These are phyloP conservation scores for Discostella stelligera DNA, from an alignment of 352 stramenopile species.

Conservation along the genomic window DNA sequence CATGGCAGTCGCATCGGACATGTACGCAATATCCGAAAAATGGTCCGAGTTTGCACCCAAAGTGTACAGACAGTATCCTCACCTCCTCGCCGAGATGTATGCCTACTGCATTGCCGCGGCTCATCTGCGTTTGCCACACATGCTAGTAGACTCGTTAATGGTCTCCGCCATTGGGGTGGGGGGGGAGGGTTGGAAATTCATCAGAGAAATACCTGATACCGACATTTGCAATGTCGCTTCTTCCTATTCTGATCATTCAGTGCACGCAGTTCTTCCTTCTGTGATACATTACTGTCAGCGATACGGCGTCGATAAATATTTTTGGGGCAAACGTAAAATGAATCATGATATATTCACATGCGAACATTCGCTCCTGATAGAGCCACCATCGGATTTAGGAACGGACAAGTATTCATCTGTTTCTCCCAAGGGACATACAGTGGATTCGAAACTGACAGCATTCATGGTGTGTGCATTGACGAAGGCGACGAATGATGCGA, in stretches of 20 bases:
- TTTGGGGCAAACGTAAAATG: constrained; percentile 66
- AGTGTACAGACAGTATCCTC: constrained; percentile 68
- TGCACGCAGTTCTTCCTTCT: constrained; percentile 39
- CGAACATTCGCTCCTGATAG: constrained; percentile 54
- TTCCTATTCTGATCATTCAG: constrained; percentile 19
- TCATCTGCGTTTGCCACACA: constrained; percentile 60
- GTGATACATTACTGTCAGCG: constrained; percentile 70
- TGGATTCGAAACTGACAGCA: constrained; percentile 32
- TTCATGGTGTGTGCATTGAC: constrained; percentile 66
- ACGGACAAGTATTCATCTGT: constrained; percentile 50
- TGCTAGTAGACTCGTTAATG: constrained; percentile 66
- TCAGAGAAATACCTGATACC: constrained; percentile 45
- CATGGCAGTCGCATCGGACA: constrained; percentile 62
- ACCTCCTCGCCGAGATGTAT: constrained; percentile 84
- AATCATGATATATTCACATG: constrained; percentile 60
- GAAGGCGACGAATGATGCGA: constrained; percentile 60
- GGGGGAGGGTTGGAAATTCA: constrained; percentile 63
- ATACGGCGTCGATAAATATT: constrained; percentile 54
- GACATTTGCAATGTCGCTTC: constrained; percentile 51
- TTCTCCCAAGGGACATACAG: constrained; percentile 13
- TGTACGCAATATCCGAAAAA: constrained; percentile 60
- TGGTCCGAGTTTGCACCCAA: constrained; percentile 71
- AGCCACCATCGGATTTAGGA: constrained; percentile 58
- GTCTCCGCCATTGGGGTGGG: constrained; percentile 32
- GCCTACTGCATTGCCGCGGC: constrained; percentile 81